Percentiles rank a stretch among this genome's conserved stretches.
These are phyloP conservation scores for Backusella luteola DNA, from an alignment of 192 early-diverging fungal species.

Conservation along the genomic window DNA sequence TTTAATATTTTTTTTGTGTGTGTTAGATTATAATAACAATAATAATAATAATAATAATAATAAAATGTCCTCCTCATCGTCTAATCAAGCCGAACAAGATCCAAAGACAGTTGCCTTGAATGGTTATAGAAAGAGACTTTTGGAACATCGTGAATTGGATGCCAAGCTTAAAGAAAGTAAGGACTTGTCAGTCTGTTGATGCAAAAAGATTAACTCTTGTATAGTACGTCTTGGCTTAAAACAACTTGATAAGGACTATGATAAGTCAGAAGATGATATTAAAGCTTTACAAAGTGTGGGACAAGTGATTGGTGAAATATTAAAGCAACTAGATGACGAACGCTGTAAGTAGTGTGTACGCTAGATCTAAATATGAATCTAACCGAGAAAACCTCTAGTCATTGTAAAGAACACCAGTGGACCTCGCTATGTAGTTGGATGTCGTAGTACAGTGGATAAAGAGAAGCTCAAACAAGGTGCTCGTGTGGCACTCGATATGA, in stretches of 20 bases:
- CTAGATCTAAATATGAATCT: background rate
- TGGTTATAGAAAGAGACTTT: constrained; percentile 83
- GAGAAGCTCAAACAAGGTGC: constrained; percentile 94
- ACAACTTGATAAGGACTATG: constrained; percentile 85
- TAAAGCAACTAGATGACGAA: constrained; percentile 97
- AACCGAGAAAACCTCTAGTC: constrained; percentile 46
- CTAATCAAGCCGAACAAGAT: constrained; percentile 43
- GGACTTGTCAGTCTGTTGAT: constrained; percentile 9
- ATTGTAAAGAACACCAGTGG: constrained; percentile 98
- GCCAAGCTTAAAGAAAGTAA: constrained; percentile 93
- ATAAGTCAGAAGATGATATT: constrained; percentile 98
- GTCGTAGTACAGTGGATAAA: constrained; percentile 92
- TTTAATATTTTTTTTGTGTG: background rate
- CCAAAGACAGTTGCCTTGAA: constrained; percentile 75
- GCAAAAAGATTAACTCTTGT: background rate
- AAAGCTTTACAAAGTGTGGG: constrained; percentile 98
- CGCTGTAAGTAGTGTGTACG: constrained; percentile 63
- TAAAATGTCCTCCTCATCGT: constrained; percentile 36
- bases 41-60: background rate
- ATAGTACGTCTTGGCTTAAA: constrained; percentile 80
- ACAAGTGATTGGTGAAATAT: constrained; percentile 96
- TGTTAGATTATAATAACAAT: background rate
- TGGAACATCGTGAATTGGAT: constrained; percentile 95
- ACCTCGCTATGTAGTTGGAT: constrained; percentile 97
- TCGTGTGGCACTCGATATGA: constrained; percentile 99